phyloP scores from a whole-genome alignment of 179 eudicot genomes.

The Spinacia oleracea region DNA sequence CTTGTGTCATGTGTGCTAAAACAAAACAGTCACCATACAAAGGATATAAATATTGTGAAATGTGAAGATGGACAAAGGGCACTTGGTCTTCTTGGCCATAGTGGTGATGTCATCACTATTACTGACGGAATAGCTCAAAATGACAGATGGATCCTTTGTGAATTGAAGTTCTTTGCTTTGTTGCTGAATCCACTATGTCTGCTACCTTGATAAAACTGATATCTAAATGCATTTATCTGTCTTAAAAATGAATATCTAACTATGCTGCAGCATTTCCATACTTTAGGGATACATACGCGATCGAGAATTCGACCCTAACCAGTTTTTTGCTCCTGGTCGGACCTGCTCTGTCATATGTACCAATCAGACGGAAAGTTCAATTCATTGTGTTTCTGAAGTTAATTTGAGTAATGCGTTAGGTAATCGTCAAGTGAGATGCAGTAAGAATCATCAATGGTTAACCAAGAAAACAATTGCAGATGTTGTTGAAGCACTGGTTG shows the following conservation, averaged over 20 bases:
- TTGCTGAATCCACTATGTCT: background rate
- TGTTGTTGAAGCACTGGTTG: conserved; percentile 86
- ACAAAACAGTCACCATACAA: too few species aligned
- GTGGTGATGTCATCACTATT: background rate
- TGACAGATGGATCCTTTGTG: background rate
- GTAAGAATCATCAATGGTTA: conserved; percentile 76
- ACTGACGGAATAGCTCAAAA: background rate
- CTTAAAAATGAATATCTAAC: conserved; percentile 12
- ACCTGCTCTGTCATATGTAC: conserved; percentile 66
- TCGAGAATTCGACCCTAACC: conserved; percentile 72
- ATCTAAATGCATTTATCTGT: background rate
- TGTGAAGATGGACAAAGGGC: background rate
- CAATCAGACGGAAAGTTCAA: conserved; percentile 40
- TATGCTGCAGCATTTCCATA: conserved; percentile 6
- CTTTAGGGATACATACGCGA: conserved; percentile 84
- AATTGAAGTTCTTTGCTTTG: conserved; percentile 1
- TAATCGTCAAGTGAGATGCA: conserved; percentile 58
- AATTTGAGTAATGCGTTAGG: conserved; percentile 24
- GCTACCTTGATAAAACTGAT: background rate
- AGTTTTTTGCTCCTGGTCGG: conserved; percentile 69
- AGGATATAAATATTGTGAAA: too few species aligned
- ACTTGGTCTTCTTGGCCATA: background rate
- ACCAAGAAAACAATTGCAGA: conserved; percentile 90
- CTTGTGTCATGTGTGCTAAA: too few species aligned
- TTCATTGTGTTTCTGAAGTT: conserved; percentile 46